A percentile compares a stretch with the other conserved stretches of the same genome.
Evolutionary conservation across 2,329 filamentous ascomycete genomes (phyloP).

Genomic region (Sphaerulina vaccinii): DNA sequence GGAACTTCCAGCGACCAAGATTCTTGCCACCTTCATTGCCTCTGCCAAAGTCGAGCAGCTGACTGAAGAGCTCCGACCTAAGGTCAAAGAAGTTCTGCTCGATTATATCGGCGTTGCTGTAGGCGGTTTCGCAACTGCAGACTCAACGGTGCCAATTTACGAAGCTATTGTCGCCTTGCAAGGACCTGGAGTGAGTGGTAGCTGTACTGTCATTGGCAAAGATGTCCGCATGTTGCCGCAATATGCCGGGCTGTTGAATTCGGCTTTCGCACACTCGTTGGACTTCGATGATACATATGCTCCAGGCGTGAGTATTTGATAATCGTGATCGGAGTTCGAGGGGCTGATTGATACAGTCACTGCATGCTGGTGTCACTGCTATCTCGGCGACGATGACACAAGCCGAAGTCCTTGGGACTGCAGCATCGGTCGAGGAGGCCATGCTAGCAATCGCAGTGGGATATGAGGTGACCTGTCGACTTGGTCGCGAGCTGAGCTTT

Average conservation of each 20-base stretch:
- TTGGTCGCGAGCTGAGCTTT: constrained; percentile 38
- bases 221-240: constrained; percentile 39
- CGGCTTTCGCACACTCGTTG: constrained; percentile 44
- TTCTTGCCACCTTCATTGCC: constrained; percentile 31
- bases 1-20: constrained; percentile 29
- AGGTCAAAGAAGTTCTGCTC: constrained; percentile 35
- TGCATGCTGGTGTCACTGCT: constrained; percentile 45
- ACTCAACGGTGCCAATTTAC: constrained; percentile 32
- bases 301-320: constrained; percentile 27
- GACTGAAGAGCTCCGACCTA: constrained; percentile 23
- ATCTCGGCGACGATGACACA: constrained; percentile 41
- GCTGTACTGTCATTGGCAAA: constrained; percentile 39
- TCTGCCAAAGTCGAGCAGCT: constrained; percentile 24
- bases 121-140: constrained; percentile 29
- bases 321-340: neutral
- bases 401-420: constrained; percentile 31
- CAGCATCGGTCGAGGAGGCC: constrained; percentile 26
- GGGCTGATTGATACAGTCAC: constrained; percentile 24
- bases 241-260: constrained; percentile 45
- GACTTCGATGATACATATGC: constrained; percentile 51
- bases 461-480: constrained; percentile 38
- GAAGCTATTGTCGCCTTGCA: constrained; percentile 30
- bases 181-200: constrained; percentile 27
- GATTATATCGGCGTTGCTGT: constrained; percentile 34
- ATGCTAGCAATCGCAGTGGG: constrained; percentile 38